Evolutionary conservation across 495 filamentous ascomycete species (phyloP).

Genomic region (Rhizodiscina lignyota): DNA sequence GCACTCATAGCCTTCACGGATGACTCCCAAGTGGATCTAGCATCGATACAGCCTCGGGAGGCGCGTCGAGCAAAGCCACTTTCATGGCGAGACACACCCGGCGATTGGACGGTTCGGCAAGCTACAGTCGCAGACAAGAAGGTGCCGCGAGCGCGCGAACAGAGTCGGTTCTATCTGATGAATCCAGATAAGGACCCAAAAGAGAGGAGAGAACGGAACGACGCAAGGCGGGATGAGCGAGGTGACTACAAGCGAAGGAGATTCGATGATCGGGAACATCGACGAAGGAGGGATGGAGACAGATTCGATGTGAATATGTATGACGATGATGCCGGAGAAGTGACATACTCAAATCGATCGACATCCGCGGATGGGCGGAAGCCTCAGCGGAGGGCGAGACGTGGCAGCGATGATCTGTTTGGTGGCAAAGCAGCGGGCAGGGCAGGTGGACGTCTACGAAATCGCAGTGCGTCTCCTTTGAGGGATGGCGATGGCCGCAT

Average conservation of each 20-base stretch:
- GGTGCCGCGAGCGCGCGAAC: slow-evolving; percentile 51
- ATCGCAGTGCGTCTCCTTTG: slow-evolving; percentile 57
- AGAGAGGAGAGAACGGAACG: slow-evolving; percentile 35
- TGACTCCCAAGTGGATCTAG: slow-evolving; percentile 22
- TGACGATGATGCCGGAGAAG: slow-evolving; percentile 40
- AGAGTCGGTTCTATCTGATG: slow-evolving; percentile 80
- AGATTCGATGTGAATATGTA: slow-evolving; percentile 61
- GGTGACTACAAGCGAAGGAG: slow-evolving; percentile 40
- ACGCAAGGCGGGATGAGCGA: slow-evolving; percentile 38
- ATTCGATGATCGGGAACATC: slow-evolving; percentile 39
- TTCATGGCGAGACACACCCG: too few relatives aligned
- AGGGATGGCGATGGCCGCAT: slow-evolving; percentile 44
- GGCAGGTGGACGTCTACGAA: slow-evolving; percentile 31
- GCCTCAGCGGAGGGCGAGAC: not conserved
- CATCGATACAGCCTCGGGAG: slow-evolving; percentile 13
- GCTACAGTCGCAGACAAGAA: slow-evolving; percentile 68
- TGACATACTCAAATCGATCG: too few relatives aligned
- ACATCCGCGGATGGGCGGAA: too few relatives aligned
- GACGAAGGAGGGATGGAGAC: slow-evolving; percentile 31
- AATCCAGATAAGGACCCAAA: slow-evolving; percentile 83
- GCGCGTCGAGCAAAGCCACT: slow-evolving; percentile 19
- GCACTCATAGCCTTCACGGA: slow-evolving; percentile 51
- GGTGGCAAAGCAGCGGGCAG: slow-evolving; percentile 23
- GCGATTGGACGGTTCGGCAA: slow-evolving; percentile 54
- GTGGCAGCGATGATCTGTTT: slow-evolving; percentile 8